Percentiles rank a stretch among this genome's conserved stretches.
These are phyloP conservation scores for Marchantia paleacea DNA, from an alignment of 225 moss, liverwort and hornwort genomes.

Conservation along the genomic window DNA sequence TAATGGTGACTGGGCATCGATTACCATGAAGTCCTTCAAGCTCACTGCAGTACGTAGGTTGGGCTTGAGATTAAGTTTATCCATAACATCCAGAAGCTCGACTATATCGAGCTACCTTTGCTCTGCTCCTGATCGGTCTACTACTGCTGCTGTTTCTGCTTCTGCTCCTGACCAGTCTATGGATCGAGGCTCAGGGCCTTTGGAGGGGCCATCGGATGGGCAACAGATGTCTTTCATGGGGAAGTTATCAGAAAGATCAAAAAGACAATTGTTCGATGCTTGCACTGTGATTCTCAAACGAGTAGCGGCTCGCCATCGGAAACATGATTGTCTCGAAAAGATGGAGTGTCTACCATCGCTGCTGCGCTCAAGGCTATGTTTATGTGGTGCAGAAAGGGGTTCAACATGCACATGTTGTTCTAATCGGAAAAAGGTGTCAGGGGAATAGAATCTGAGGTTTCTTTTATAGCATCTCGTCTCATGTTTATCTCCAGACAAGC, in stretches of 20 bases:
- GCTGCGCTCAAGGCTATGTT: not conserved
- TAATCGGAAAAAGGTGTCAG: not conserved
- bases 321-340: not conserved
- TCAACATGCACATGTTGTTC: not conserved
- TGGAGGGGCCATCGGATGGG: too few species aligned
- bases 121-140: too few species aligned
- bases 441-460: conserved; percentile 1
- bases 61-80: not conserved
- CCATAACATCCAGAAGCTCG: not conserved
- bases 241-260: not conserved
- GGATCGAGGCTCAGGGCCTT: not conserved
- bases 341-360: not conserved
- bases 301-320: not conserved
- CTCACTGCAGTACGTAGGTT: not conserved
- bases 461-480: not conserved
- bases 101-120: too few species aligned
- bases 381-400: not conserved
- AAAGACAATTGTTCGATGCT: not conserved
- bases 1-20: not conserved
- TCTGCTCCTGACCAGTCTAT: too few species aligned
- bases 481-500: not conserved
- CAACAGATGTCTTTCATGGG: not conserved
- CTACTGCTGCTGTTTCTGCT: too few species aligned
- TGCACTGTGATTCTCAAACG: not conserved
- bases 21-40: not conserved